A percentile compares a stretch with the other conserved stretches of the same genome.
Evolutionary conservation across 805 yeast genomes (phyloP).

Genomic region (Cyberlindnera petersonii): DNA sequence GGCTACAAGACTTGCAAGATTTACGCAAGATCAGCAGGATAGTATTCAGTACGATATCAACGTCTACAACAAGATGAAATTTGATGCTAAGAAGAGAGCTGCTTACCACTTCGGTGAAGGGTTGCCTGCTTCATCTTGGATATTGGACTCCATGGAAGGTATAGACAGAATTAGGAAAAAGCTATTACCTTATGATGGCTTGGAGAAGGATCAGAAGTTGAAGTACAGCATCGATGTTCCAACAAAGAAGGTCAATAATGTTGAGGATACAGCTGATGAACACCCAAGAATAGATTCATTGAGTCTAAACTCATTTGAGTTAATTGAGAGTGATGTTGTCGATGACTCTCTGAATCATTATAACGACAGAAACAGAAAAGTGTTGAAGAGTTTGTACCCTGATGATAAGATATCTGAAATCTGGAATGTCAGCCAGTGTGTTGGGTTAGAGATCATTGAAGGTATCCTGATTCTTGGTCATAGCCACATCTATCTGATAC

Average conservation of each 20-base stretch:
- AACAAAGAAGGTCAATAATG: conserved; percentile 20
- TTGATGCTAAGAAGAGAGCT: conserved; percentile 38
- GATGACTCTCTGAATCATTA: conserved; percentile 31
- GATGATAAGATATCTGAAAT: conserved; percentile 70
- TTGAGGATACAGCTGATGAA: conserved; percentile 7
- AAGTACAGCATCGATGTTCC: conserved; percentile 41
- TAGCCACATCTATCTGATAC: conserved; percentile 61
- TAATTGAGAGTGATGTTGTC: conserved; percentile 39
- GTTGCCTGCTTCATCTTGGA: conserved; percentile 33
- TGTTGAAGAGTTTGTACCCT: conserved; percentile 60
- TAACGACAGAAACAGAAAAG: conserved; percentile 72
- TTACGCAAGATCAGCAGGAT: conserved; percentile 63
- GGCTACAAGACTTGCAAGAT: conserved; percentile 45
- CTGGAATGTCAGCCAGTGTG: conserved; percentile 71
- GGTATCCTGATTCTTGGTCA: conserved; percentile 70
- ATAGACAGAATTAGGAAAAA: conserved; percentile 62
- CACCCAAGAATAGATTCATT: conserved; percentile 21
- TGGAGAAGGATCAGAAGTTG: conserved; percentile 41
- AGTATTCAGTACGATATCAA: conserved; percentile 46
- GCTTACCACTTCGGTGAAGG: conserved; percentile 20
- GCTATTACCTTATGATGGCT: conserved; percentile 50
- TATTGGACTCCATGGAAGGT: conserved; percentile 67
- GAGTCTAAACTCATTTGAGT: conserved; percentile 38
- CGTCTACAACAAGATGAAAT: conserved; percentile 44
- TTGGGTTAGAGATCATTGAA: conserved; percentile 75